These are phyloP conservation scores for Sugiyamaella xylanicola DNA, from an alignment of 1,139 yeast species.

Conservation along the genomic window DNA sequence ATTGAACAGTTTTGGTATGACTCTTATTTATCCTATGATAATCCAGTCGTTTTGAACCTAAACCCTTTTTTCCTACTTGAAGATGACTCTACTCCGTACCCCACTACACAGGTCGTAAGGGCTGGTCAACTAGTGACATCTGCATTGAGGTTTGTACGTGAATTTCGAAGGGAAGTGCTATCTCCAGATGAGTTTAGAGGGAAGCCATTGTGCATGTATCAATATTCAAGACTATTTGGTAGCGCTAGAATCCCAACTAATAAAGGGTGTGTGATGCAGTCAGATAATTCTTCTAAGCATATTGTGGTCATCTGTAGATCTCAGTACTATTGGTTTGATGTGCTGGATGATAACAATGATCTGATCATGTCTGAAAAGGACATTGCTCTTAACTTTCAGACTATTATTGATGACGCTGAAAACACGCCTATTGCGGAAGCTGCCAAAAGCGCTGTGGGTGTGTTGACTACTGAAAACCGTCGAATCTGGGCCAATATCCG, in stretches of 20 bases:
- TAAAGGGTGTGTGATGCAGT: constrained; percentile 81
- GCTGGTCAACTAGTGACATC: constrained; percentile 82
- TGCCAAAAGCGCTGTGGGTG: constrained; percentile 84
- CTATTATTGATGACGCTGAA: constrained; percentile 72
- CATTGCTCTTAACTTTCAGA: constrained; percentile 70
- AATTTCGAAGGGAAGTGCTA: constrained; percentile 71
- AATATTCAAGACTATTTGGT: constrained; percentile 81
- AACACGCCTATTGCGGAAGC: constrained; percentile 62
- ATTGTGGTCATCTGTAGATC: constrained; percentile 83
- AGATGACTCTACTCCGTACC: constrained; percentile 86
- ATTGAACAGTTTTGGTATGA: constrained; percentile 95
- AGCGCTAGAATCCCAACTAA: constrained; percentile 82
- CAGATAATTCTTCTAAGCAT: constrained; percentile 73
- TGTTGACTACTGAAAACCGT: constrained; percentile 84
- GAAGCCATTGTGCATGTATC: constrained; percentile 82
- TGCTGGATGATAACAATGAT: constrained; percentile 69
- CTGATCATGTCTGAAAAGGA: constrained; percentile 73
- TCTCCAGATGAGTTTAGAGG: constrained; percentile 71
- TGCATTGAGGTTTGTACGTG: constrained; percentile 75
- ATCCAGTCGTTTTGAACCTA: constrained; percentile 80
- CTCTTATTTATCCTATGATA: constrained; percentile 80
- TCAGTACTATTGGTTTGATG: constrained; percentile 94
- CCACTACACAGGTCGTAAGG: constrained; percentile 69
- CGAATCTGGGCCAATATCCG: constrained; percentile 81
- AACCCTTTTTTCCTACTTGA: constrained; percentile 87